These are phyloP conservation scores for Brasilioporus rufonigricans DNA, from an alignment of 768 basidiomycete genomes.

Conservation along the genomic window DNA sequence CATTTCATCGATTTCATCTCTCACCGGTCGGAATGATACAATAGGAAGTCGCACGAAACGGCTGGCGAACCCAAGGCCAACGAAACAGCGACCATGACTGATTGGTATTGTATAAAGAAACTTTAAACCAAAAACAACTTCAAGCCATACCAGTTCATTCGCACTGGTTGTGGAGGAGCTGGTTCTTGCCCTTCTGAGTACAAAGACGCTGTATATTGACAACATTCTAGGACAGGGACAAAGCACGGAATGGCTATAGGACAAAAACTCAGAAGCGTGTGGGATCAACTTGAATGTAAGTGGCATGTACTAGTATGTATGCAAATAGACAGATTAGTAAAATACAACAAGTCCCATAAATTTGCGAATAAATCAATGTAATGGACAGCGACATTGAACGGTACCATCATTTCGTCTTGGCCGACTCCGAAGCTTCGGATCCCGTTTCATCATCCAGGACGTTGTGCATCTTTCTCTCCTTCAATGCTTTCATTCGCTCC, in stretches of 20 bases:
- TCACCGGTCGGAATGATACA: too few species aligned
- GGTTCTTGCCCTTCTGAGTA: too few species aligned
- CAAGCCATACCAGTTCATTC: too few species aligned
- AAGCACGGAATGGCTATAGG: conserved; percentile 15
- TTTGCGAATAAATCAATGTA: conserved; percentile 6
- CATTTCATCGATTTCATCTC: too few species aligned
- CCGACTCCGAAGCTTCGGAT: not conserved
- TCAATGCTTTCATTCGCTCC: conserved; percentile 26
- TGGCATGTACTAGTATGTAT: not conserved
- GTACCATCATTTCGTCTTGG: conserved; percentile 18
- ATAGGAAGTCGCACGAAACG: too few species aligned
- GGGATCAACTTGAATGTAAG: not conserved
- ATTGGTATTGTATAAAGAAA: too few species aligned
- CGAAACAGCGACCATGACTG: too few species aligned
- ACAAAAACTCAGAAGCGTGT: conserved; percentile 20
- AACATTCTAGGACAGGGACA: too few species aligned
- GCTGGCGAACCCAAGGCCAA: too few species aligned
- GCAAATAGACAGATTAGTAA: not conserved
- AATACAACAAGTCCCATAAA: not conserved
- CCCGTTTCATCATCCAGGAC: conserved; percentile 12
- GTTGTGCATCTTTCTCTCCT: conserved; percentile 17
- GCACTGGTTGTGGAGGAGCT: too few species aligned
- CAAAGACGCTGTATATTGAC: too few species aligned
- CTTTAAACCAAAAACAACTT: too few species aligned
- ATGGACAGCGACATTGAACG: not conserved